Evolutionary conservation across 2,329 filamentous ascomycete species (phyloP).

Genomic region (Penicillium sp.): DNA sequence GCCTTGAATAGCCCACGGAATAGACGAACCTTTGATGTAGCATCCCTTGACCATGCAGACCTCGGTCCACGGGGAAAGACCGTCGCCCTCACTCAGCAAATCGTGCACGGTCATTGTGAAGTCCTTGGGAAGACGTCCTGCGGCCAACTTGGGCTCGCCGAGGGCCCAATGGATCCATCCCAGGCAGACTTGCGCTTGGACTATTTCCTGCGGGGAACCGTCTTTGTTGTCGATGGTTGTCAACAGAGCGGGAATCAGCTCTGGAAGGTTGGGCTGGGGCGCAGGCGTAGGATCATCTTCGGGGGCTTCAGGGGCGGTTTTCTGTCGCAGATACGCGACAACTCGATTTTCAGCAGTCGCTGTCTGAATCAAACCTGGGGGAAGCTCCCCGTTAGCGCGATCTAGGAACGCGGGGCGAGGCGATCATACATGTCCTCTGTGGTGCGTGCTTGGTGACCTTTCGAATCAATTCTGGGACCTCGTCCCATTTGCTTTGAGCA

Average conservation of each 20-base stretch:
- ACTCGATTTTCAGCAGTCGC: slow-evolving; percentile 69
- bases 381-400: slow-evolving; percentile 19
- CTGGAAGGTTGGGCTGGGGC: slow-evolving; percentile 42
- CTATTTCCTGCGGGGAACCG: slow-evolving; percentile 53
- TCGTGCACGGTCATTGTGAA: slow-evolving; percentile 57
- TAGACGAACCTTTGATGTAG: slow-evolving; percentile 68
- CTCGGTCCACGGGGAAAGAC: slow-evolving; percentile 70
- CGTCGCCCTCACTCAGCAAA: slow-evolving; percentile 52
- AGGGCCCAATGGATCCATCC: slow-evolving; percentile 82
- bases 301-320: slow-evolving; percentile 25
- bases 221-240: slow-evolving; percentile 60
- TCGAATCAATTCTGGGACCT: slow-evolving; percentile 81
- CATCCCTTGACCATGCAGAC: slow-evolving; percentile 77
- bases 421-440: slow-evolving; percentile 69
- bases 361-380: slow-evolving; percentile 65
- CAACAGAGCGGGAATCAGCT: slow-evolving; percentile 41
- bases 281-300: slow-evolving; percentile 12
- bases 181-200: slow-evolving; percentile 79
- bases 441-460: slow-evolving; percentile 95
- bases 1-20: slow-evolving; percentile 1
- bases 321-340: slow-evolving; percentile 51
- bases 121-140: slow-evolving; percentile 61
- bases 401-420: slow-evolving; percentile 11
- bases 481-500: slow-evolving; percentile 82
- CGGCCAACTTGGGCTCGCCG: slow-evolving; percentile 64